These are phyloP conservation scores for Linderniella brevidens DNA, from an alignment of 257 asterid species.

Conservation along the genomic window DNA sequence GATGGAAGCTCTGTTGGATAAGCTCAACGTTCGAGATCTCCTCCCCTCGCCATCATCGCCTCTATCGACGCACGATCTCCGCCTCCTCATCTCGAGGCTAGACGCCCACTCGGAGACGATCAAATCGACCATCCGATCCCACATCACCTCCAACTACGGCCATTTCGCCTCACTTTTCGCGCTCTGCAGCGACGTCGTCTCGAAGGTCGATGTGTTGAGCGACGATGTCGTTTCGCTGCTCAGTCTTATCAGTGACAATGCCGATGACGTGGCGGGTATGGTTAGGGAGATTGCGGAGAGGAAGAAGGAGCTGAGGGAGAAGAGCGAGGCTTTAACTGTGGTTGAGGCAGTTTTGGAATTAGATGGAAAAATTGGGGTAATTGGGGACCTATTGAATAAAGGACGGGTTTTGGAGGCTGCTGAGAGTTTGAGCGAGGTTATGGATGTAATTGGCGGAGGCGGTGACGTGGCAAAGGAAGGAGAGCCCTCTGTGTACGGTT, in stretches of 20 bases:
- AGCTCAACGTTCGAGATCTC: slow-evolving; percentile 70
- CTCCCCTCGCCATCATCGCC: slow-evolving; percentile 63
- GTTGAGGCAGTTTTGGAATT: slow-evolving; percentile 46
- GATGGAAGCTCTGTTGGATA: slow-evolving; percentile 46
- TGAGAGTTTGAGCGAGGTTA: slow-evolving; percentile 44
- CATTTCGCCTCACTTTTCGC: slow-evolving; percentile 70
- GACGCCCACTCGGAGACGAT: slow-evolving; percentile 59
- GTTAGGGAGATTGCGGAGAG: slow-evolving; percentile 43
- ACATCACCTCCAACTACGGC: slow-evolving; percentile 56
- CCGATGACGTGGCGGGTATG: slow-evolving; percentile 29
- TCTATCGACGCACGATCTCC: slow-evolving; percentile 87
- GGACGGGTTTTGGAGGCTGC: slow-evolving; percentile 68
- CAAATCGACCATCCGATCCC: slow-evolving; percentile 71
- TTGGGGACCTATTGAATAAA: slow-evolving; percentile 26
- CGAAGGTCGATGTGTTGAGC: slow-evolving; percentile 38
- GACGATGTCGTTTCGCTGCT: slow-evolving; percentile 26
- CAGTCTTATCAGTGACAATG: slow-evolving; percentile 42
- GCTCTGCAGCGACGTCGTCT: slow-evolving; percentile 52
- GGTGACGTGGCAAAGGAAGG: slow-evolving; percentile 20
- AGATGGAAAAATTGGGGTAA: slow-evolving; percentile 25
- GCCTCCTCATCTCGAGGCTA: slow-evolving; percentile 70
- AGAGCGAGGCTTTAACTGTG: slow-evolving; percentile 40
- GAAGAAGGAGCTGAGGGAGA: slow-evolving; percentile 54
- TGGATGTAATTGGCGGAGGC: slow-evolving; percentile 40
- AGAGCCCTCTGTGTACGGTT: slow-evolving; percentile 39